Conservation (phyloP, 2,329 filamentous ascomycete genomes). For the Chaetomiaceae sp. region DNA sequence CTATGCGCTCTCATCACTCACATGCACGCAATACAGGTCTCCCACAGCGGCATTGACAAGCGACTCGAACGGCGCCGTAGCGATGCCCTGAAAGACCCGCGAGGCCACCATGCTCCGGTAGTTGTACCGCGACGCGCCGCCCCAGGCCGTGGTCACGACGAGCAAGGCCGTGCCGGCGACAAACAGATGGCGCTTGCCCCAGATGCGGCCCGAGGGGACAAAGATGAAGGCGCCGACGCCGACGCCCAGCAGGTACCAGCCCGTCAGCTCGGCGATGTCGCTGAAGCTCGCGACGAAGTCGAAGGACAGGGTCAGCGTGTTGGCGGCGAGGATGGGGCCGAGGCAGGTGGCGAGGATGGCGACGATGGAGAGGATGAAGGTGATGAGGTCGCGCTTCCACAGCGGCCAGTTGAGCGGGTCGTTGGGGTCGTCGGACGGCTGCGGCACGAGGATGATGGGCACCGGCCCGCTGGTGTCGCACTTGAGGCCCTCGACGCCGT, state of each 20-base stretch:
- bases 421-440: conserved; percentile 86
- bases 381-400: conserved; percentile 78
- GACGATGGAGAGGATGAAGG: conserved; percentile 70
- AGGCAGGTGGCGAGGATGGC: conserved; percentile 81
- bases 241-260: conserved; percentile 80
- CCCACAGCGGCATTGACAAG: conserved; percentile 85
- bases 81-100: conserved; percentile 80
- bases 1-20: conserved; percentile 37
- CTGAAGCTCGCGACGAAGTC: conserved; percentile 64
- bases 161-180: conserved; percentile 71
- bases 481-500: conserved; percentile 54
- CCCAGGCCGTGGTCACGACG: conserved; percentile 73
- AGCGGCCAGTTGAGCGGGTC: conserved; percentile 84
- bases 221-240: conserved; percentile 78
- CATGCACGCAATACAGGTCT: conserved; percentile 86
- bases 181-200: conserved; percentile 89
- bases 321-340: conserved; percentile 81
- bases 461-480: conserved; percentile 63
- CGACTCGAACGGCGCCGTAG: conserved; percentile 82
- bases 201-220: conserved; percentile 82
- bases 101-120: conserved; percentile 73
- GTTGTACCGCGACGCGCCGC: conserved; percentile 60
- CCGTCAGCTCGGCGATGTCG: conserved; percentile 76
- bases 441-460: conserved; percentile 76
- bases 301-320: conserved; percentile 72